Evolutionary conservation across 805 yeast species (phyloP).

Genomic region (Lachancea mirantina): DNA sequence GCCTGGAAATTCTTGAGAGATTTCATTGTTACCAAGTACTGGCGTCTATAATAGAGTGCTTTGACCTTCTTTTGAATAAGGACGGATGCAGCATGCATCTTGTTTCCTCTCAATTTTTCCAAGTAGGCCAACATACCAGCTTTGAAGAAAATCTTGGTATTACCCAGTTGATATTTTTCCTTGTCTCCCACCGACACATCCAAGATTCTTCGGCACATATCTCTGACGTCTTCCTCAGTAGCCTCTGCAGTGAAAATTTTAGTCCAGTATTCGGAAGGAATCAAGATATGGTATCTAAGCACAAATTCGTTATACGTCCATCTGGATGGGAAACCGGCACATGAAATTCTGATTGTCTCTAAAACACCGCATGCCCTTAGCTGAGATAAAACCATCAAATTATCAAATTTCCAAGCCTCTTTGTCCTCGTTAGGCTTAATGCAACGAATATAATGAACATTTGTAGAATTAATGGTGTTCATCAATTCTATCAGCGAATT

Average conservation of each 20-base stretch:
- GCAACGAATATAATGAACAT: conserved; percentile 95
- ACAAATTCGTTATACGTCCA: conserved; percentile 95
- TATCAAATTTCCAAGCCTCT: conserved; percentile 93
- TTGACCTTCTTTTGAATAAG: conserved; percentile 79
- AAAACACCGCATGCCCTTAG: conserved; percentile 97
- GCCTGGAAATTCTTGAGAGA: conserved; percentile 56
- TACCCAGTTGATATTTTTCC: conserved; percentile 78
- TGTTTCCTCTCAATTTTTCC: conserved; percentile 77
- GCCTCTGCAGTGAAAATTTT: conserved; percentile 46
- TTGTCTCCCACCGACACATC: conserved; percentile 55
- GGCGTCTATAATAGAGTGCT: conserved; percentile 53
- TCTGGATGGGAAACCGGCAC: conserved; percentile 96
- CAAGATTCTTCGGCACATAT: conserved; percentile 63
- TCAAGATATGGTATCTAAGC: conserved; percentile 75
- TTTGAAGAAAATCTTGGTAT: conserved; percentile 88
- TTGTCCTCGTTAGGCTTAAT: conserved; percentile 94
- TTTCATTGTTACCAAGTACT: conserved; percentile 46
- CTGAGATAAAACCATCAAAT: conserved; percentile 90
- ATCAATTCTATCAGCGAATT: conserved; percentile 85
- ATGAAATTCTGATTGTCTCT: conserved; percentile 91
- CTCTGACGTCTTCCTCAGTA: conserved; percentile 49
- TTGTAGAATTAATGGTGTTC: conserved; percentile 88
- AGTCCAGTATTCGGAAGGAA: conserved; percentile 64
- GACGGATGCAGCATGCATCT: conserved; percentile 69
- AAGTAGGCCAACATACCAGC: conserved; percentile 93